Evolutionary conservation across 495 filamentous ascomycete genomes (phyloP).

Genomic region (Thozetella sp.): DNA sequence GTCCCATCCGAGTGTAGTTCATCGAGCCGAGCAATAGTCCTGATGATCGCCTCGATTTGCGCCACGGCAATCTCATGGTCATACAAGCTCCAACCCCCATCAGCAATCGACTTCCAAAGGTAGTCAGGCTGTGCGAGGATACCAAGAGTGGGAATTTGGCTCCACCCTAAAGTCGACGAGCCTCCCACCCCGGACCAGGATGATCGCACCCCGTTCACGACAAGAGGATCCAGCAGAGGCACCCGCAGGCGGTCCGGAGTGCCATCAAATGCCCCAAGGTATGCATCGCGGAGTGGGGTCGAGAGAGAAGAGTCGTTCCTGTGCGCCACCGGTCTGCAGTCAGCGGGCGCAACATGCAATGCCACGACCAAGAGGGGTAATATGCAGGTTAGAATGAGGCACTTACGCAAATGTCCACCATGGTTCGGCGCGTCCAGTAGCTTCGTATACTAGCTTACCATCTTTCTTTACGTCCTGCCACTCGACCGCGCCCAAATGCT

Average conservation of each 20-base stretch:
- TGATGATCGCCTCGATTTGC: not conserved
- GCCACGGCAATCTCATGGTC: not conserved
- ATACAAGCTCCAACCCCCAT: not conserved
- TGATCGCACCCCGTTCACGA: not conserved
- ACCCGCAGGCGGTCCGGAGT: not conserved
- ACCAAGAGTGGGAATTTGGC: not conserved
- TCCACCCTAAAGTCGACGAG: not conserved
- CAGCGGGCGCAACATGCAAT: no score
- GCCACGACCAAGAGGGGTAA: not conserved
- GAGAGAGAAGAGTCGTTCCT: not conserved
- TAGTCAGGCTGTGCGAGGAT: not conserved
- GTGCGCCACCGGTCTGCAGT: not conserved
- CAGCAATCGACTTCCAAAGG: not conserved
- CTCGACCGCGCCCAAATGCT: not conserved
- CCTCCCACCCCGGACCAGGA: not conserved
- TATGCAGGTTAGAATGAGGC: no score
- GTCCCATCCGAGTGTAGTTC: not conserved
- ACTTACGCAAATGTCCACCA: not conserved
- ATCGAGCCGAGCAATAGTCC: not conserved
- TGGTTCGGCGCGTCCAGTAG: not conserved
- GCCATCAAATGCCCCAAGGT: not conserved
- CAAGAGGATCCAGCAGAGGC: not conserved
- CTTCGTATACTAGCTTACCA: not conserved
- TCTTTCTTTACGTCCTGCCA: not conserved
- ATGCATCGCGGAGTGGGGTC: not conserved